Percentiles rank a stretch among this genome's conserved stretches.
phyloP scores from a whole-genome alignment of 2,329 filamentous ascomycete genomes.

The Cadophora malorum region DNA sequence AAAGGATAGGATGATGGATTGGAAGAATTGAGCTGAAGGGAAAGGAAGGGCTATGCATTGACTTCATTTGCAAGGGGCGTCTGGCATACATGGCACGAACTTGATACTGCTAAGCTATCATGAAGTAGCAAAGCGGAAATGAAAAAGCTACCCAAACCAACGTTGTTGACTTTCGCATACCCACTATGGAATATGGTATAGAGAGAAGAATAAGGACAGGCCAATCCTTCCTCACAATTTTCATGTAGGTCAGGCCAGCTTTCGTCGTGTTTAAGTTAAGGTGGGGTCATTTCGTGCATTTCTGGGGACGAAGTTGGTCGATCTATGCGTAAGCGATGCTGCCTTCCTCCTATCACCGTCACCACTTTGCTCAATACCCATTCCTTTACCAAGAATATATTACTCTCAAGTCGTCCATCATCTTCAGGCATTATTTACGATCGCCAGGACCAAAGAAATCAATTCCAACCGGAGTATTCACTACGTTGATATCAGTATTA shows the following conservation, averaged over 20 bases:
- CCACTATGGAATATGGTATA: neutral
- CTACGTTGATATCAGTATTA: neutral
- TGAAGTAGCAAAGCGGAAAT: conserved; percentile 38
- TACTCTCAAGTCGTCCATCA: neutral
- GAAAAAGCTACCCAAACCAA: conserved; percentile 32
- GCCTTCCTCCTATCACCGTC: conserved; percentile 7
- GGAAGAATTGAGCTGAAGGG: conserved; percentile 14
- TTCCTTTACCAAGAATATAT: neutral
- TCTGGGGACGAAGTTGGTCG: neutral
- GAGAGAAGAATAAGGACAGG: neutral
- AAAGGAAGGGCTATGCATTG: conserved; percentile 27
- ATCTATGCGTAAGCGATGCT: conserved; percentile 14
- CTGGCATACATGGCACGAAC: conserved; percentile 34
- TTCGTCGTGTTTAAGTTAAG: neutral
- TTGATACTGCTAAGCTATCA: conserved; percentile 32
- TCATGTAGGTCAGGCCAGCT: neutral
- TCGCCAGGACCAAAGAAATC: neutral
- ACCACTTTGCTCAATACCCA: neutral
- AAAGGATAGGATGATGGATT: conserved; percentile 31
- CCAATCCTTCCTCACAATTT: no score
- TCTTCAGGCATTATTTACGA: neutral
- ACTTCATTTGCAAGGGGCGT: conserved; percentile 34
- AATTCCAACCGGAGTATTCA: neutral
- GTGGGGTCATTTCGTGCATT: neutral
- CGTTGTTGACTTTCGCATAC: neutral